Percentiles rank a stretch among this genome's conserved stretches.
Conservation (phyloP, 352 stramenopile genomes). For the Globisporangium barbulae region DNA sequence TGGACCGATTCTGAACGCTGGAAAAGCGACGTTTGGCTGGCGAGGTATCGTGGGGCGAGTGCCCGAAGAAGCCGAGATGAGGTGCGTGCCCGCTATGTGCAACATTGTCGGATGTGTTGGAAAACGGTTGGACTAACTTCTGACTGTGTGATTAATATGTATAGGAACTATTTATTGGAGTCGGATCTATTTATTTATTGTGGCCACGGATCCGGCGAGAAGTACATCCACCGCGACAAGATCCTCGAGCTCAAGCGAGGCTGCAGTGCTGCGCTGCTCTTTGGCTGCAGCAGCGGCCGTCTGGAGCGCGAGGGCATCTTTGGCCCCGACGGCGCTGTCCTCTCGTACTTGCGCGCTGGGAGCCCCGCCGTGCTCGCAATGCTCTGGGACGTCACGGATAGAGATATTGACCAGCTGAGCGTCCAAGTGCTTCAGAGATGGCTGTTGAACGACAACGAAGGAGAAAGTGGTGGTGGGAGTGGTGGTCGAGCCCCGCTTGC, state of each 20-base stretch:
- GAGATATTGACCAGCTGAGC: conserved; percentile 96
- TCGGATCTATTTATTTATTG: conserved; percentile 96
- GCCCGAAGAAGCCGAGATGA: conserved; percentile 46
- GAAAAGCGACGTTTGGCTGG: conserved; percentile 37
- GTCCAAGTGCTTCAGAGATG: conserved; percentile 54
- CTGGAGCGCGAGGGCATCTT: conserved; percentile 87
- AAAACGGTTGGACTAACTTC: not conserved
- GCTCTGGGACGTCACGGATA: conserved; percentile 99
- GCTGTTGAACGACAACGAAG: conserved; percentile 55
- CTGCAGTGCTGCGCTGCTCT: conserved; percentile 90
- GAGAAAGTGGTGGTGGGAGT: conserved; percentile 13
- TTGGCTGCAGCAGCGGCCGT: conserved; percentile 96
- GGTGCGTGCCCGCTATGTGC: conserved; percentile 26
- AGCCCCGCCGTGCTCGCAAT: conserved; percentile 96
- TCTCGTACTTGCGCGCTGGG: conserved; percentile 92
- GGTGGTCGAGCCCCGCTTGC: conserved; percentile 36
- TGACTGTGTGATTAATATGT: not conserved
- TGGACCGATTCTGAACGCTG: conserved; percentile 45
- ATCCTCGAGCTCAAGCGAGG: conserved; percentile 46
- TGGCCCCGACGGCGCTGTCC: conserved; percentile 92
- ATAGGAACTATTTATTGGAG: conserved; percentile 43
- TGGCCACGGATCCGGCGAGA: conserved; percentile 95
- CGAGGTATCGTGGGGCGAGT: conserved; percentile 42
- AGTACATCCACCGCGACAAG: conserved; percentile 85
- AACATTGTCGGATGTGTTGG: not conserved